Evolutionary conservation across 2,329 filamentous ascomycete species (phyloP), one percentile per base, ranked within the genome.

Genomic region (Claviceps sp.): DNA sequence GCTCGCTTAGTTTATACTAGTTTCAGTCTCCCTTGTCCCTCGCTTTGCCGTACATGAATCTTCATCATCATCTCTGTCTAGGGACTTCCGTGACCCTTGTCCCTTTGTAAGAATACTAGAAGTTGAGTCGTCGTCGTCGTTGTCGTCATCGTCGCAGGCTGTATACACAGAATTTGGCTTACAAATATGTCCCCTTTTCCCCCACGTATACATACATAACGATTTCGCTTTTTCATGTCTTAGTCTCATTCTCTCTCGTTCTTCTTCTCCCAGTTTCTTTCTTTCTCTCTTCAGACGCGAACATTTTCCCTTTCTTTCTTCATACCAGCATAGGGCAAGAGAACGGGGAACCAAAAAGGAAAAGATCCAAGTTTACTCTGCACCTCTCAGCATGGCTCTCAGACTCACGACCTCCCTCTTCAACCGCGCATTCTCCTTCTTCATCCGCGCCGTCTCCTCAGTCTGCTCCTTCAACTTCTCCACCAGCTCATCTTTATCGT

Each of bases 381-480:
- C 67, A 26, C 69, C 71, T 65, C 74, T 78, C 52, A 80, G 61
- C 57, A 77, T 62, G 47, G 79, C 73, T 61, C 79, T 72, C 59
- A 86, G 69, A 49, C 87, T 88, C 37, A 85, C 79, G 62, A 90
- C 82, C 71, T 95, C 89, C 60, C 89, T 77, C 72, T 85, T 89
- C 60, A 96, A 68, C 56, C 87, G 75, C 52, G 84, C 79, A 64
- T 95, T 95, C 66, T 97, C 91, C 69, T 87, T 89, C 71, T 88
- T 89, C 57, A 89, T 68, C 58, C 81, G 78, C 26, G 81, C 82
- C 52, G 82, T 78, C 68, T 96, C 90, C 55, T 94, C 89, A 58
- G 85, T 77, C 49, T 80, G 77, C 57, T 89, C 86, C 58, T 79
- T 84, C 54, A 95, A 65, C 62, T 82, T 81, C 38, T 70, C 70